A percentile compares a stretch with the other conserved stretches of the same genome.
phyloP scores from a whole-genome alignment of 2,329 filamentous ascomycete genomes.

The Neoarthrinium moseri region DNA sequence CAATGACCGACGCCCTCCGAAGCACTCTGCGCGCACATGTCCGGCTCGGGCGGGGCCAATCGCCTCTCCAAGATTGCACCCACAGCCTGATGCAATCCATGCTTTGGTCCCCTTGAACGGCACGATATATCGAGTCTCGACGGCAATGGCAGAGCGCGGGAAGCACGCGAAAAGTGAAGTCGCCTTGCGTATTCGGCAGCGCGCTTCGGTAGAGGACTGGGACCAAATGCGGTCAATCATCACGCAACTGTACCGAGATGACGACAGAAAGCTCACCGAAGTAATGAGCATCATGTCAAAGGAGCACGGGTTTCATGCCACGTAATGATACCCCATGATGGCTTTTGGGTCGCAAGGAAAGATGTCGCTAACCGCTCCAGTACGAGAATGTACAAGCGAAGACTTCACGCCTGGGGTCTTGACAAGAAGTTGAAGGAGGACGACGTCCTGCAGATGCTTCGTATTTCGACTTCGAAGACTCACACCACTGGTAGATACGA shows the following conservation, averaged over 20 bases:
- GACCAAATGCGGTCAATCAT: neutral
- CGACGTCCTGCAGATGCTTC: slow-evolving; percentile 3
- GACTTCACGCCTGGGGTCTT: neutral
- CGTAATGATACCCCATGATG: neutral
- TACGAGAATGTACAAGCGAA: slow-evolving; percentile 1
- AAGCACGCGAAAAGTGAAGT: too few species aligned
- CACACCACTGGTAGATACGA: neutral
- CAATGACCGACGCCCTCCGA: too few species aligned
- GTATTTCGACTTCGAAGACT: neutral
- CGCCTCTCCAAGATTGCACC: too few species aligned
- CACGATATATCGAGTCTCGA: too few species aligned
- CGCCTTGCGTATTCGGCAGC: too few species aligned
- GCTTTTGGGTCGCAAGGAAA: neutral
- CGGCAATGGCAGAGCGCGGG: too few species aligned
- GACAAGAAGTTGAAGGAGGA: slow-evolving; percentile 2
- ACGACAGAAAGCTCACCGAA: neutral
- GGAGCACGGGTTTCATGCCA: neutral
- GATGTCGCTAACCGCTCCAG: neutral
- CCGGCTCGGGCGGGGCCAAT: too few species aligned
- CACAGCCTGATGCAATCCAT: too few species aligned
- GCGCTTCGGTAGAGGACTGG: neutral
- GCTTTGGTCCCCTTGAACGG: too few species aligned
- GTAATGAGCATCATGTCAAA: neutral
- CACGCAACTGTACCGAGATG: neutral
- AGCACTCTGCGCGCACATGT: too few species aligned